Percentiles rank a stretch among this genome's conserved stretches.
phyloP scores from a whole-genome alignment of 306 rosid genomes.

The Hippophae gyantsensis region DNA sequence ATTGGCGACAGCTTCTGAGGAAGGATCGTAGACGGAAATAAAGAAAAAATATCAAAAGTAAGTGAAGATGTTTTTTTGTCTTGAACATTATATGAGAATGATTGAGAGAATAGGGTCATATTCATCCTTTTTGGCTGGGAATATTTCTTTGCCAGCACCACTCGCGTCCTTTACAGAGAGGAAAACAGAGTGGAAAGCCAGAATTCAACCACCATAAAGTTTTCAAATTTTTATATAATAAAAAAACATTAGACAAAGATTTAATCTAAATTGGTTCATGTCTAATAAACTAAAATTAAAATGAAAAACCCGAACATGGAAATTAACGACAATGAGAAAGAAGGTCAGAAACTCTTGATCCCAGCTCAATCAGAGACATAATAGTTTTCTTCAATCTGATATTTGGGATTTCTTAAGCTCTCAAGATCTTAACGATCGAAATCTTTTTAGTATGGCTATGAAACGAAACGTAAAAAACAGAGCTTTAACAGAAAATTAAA shows the following conservation, averaged over 20 bases:
- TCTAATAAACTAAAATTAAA: constrained; percentile 4
- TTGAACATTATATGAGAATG: constrained; percentile 7
- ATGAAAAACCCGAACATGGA: background rate
- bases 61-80: background rate
- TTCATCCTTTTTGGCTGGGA: constrained; percentile 27
- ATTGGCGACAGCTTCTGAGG: constrained; percentile 43
- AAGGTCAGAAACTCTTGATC: background rate
- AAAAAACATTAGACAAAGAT: constrained; percentile 8
- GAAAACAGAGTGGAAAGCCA: constrained; percentile 26
- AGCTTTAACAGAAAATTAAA: background rate
- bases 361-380: background rate
- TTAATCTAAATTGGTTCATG: constrained; percentile 22
- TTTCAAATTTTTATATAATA: no score
- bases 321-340: background rate
- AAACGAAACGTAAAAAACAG: constrained; percentile 4
- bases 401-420: background rate
- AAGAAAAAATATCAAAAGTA: background rate
- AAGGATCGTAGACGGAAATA: background rate
- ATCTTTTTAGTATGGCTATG: no score
- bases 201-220: background rate
- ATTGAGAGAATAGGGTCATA: constrained; percentile 22
- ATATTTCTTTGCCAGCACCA: constrained; percentile 19
- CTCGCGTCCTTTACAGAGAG: constrained; percentile 37
- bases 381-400: background rate
- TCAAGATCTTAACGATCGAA: background rate